Conservation (phyloP, 2,329 filamentous ascomycete species). For the Ceratocystis variospora region DNA sequence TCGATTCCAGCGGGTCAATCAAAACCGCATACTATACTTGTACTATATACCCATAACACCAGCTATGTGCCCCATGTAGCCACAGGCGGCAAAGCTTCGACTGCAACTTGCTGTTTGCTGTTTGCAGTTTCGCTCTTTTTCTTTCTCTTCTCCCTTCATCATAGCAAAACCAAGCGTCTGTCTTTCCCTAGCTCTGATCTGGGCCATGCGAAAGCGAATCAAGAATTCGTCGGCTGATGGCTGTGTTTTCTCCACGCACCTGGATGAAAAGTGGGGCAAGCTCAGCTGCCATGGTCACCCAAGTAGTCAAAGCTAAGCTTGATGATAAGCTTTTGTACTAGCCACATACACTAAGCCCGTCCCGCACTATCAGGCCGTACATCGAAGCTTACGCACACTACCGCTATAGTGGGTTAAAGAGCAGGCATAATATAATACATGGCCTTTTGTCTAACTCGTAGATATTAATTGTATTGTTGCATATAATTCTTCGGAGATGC, state of each 20-base stretch:
- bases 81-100: not conserved
- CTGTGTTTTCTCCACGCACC: not conserved
- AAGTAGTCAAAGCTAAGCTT: not conserved
- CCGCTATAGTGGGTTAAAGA: not conserved
- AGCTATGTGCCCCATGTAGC: not conserved
- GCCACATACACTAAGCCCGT: not conserved
- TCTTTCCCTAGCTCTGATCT: not conserved
- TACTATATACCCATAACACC: not conserved
- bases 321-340: not conserved
- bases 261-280: not conserved
- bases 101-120: not conserved
- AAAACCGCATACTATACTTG: not conserved
- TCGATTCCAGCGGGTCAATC: not conserved
- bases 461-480: not conserved
- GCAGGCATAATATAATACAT: not conserved
- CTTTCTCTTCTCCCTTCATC: not conserved
- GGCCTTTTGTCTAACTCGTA: not conserved
- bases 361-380: not conserved
- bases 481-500: not conserved
- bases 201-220: not conserved
- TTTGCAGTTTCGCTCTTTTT: not conserved
- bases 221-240: not conserved
- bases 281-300: not conserved
- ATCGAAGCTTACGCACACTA: not conserved
- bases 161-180: not conserved